These are phyloP conservation scores for Pichia sp. DNA, from an alignment of 1,139 yeast species.

Conservation along the genomic window DNA sequence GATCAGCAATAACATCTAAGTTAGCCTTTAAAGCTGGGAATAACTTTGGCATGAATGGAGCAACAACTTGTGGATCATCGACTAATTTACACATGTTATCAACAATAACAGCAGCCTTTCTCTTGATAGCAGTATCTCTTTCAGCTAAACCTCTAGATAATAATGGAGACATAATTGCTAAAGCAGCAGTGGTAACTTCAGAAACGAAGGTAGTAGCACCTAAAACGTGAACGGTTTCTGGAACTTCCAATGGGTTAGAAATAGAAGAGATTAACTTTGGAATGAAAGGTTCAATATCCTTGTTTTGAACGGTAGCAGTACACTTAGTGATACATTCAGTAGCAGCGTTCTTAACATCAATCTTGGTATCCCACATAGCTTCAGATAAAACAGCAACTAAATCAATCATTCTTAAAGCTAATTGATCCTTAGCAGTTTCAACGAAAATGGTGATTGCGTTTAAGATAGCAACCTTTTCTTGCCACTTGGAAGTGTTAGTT, in stretches of 20 bases:
- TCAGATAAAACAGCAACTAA: conserved; percentile 96
- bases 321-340: conserved; percentile 92
- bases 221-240: conserved; percentile 96
- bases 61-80: conserved; percentile 99
- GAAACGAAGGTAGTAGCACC: conserved; percentile 99
- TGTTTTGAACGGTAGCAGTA: conserved; percentile 97
- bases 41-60: conserved; percentile 93
- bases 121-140: conserved; percentile 98
- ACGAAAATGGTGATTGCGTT: conserved; percentile 80
- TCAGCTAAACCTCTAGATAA: conserved; percentile 99
- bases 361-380: conserved; percentile 99
- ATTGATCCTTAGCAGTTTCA: conserved; percentile 90
- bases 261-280: conserved; percentile 96
- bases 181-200: conserved; percentile 98
- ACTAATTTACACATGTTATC: conserved; percentile 99
- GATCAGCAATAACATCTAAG: conserved; percentile 96
- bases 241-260: conserved; percentile 93
- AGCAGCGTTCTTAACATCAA: conserved; percentile 95
- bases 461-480: conserved; percentile 91
- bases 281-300: conserved; percentile 98
- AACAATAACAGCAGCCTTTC: conserved; percentile 98
- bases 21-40: conserved; percentile 94
- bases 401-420: conserved; percentile 99
- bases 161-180: conserved; percentile 98
- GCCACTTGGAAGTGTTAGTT: conserved; percentile 85